Base-by-base conservation (phyloP, 176 grass and related monocot genomes). In the Musa schizocarpa region DNA sequence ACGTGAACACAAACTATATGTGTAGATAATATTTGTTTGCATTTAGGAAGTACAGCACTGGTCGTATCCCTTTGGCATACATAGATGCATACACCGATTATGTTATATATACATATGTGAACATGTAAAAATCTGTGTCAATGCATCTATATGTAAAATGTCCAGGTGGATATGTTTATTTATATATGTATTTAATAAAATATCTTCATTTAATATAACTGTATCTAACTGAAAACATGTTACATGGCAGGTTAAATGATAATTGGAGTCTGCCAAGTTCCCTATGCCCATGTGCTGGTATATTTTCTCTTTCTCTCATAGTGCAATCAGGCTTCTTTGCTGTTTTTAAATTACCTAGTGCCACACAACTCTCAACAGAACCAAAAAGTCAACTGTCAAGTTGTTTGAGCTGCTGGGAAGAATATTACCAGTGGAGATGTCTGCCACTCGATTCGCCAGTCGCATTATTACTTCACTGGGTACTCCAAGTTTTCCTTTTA, bases 391-490 rank as follows among this genome's bases (percentile, higher is more conserved):
- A 57, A 69, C 19, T 93, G 63, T 61, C 74, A 14, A 48, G 13
- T 80, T 19, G 73, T 59, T 69, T 98, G 52, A 83, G 53, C 78
- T 89, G 82, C 57, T 98, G 94, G 94, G 74, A 93, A 73, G 90
- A 89, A n/a, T 98, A 98, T 79, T 98, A 91, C 62, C 54, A 74
- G 50, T 98, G 94, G 94, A 93, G 94, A 75, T 82, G 53, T 72
- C 90, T 98, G 83, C 90, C 94, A 21, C 73, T 93, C 50, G 62
- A 91, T 87, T 98, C 94, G 68, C 94, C 94, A 29, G 86, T 89
- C 70, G 88, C 90, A 66, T 4, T 98, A 79, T 74, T 98, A 77
- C 84, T 93, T 83, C 94, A 98, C 75, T 98, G 88, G 94, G 94
- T 93, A 87, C 81, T 82, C 59, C 29, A 72, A 56, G 8, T 17